Base-by-base conservation (phyloP, 2,329 filamentous ascomycete genomes). In the Alternaria tenuissima region DNA sequence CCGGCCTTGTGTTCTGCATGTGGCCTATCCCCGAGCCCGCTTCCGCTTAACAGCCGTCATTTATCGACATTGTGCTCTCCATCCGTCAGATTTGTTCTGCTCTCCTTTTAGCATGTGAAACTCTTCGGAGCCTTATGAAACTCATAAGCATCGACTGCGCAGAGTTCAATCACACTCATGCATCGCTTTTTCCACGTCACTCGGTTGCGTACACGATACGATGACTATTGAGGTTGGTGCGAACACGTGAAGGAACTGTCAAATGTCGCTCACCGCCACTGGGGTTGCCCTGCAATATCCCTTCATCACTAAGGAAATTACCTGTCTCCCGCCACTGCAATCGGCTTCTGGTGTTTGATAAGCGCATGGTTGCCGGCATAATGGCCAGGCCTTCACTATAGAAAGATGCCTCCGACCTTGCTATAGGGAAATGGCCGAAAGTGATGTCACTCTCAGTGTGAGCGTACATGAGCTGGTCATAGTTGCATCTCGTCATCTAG, bases 1-100 rank as follows among this genome's bases (percentile, higher is more conserved):
- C 24, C 68, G 65, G 67, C 62, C 55, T 57, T 51, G 58, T 44
- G 49, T 57, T 58, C 66, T 70, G 57, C 59, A 62, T 69, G 36
- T 24, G 53, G 67, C 55, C 52, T 41, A 44, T 48, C 42, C 42
- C 63, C 63, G 59, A 62, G 24, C 41, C 53, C 44, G 52, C 52
- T 48, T 41, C 49, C 49, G 59, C 48, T 56, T 58, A 36, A 48
- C 55, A 59, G 36, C 38, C 53, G 36, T 61, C 63, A 61, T 61
- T 44, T 54, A 59, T 55, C 38, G 46, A 63, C 53, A 59, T 65
- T 69, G 59, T 70, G 66, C 69, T 61, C 42, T 54, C 60, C 51
- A 51, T 59, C 57, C 47, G 36, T 32, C 26, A 41, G 18, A 34
- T 48, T 46, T 49, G 36, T 51, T 43, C 44, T 61, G 24, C 32